Percentiles rank a stretch among this genome's conserved stretches.
Conservation (phyloP, 768 basidiomycete species). For the Lyophyllum semitale region DNA sequence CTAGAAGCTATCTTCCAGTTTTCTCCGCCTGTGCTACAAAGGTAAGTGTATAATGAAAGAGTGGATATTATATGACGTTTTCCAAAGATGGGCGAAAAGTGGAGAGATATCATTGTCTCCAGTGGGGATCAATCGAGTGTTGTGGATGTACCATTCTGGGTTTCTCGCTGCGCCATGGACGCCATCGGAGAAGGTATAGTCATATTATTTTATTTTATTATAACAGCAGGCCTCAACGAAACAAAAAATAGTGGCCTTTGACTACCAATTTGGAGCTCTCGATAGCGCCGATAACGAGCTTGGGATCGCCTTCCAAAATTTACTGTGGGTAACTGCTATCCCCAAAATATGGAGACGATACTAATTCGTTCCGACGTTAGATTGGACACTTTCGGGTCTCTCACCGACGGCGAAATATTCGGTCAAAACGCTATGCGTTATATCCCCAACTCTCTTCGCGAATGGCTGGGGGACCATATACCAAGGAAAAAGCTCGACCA, state of each 20-base stretch:
- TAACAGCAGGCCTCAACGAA: background rate
- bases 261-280: no score
- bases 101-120: no score
- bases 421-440: conserved; percentile 27
- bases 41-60: conserved; percentile 5
- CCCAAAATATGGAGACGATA: conserved; percentile 35
- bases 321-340: conserved; percentile 48
- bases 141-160: no score
- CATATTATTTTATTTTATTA: no score
- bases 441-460: conserved; percentile 32
- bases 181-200: conserved; percentile 39
- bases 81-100: conserved; percentile 36
- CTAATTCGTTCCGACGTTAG: conserved; percentile 36
- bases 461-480: conserved; percentile 32
- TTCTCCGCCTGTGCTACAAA: no score
- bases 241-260: conserved; percentile 33
- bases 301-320: no score
- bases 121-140: no score
- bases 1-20: no score
- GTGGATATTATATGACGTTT: conserved; percentile 2
- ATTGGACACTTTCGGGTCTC: conserved; percentile 31
- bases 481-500: conserved; percentile 31
- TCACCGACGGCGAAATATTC: no score
- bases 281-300: no score
- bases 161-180: no score